phyloP scores from a whole-genome alignment of 2,329 filamentous ascomycete species.

The Aschersonia sp. region DNA sequence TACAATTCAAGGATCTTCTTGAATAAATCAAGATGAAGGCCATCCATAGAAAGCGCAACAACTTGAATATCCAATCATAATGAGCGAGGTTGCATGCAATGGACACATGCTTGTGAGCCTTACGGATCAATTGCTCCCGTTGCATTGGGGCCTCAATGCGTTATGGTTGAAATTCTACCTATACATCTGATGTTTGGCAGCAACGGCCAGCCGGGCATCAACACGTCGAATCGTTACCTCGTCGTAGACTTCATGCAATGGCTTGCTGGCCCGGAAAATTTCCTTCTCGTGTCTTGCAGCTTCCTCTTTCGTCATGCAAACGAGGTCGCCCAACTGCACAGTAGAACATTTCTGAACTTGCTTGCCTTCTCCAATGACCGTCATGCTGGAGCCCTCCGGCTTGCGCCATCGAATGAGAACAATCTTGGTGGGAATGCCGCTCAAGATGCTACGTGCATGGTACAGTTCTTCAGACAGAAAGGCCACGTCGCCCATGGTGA shows the following conservation, averaged over 20 bases:
- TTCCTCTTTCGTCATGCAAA: constrained; percentile 90
- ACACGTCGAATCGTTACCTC: constrained; percentile 51
- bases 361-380: constrained; percentile 45
- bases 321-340: constrained; percentile 54
- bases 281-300: constrained; percentile 65
- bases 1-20: too few relatives aligned
- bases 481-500: constrained; percentile 68
- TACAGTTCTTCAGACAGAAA: constrained; percentile 87
- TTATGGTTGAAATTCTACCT: constrained; percentile 12
- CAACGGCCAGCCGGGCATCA: constrained; percentile 51
- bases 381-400: constrained; percentile 42
- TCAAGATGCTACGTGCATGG: constrained; percentile 67
- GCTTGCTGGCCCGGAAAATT: constrained; percentile 55
- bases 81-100: too few relatives aligned
- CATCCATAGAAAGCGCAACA: too few relatives aligned
- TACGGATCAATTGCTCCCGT: background rate
- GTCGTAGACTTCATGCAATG: constrained; percentile 61
- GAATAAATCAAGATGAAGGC: too few relatives aligned
- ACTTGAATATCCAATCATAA: too few relatives aligned
- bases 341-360: constrained; percentile 67
- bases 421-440: constrained; percentile 65
- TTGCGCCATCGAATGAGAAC: constrained; percentile 68
- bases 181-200: constrained; percentile 42
- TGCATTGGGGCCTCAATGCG: background rate
- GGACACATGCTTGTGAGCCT: background rate